These are phyloP conservation scores for Adiantum capillusveneris DNA, from an alignment of 75 land plant species.

Conservation along the genomic window DNA sequence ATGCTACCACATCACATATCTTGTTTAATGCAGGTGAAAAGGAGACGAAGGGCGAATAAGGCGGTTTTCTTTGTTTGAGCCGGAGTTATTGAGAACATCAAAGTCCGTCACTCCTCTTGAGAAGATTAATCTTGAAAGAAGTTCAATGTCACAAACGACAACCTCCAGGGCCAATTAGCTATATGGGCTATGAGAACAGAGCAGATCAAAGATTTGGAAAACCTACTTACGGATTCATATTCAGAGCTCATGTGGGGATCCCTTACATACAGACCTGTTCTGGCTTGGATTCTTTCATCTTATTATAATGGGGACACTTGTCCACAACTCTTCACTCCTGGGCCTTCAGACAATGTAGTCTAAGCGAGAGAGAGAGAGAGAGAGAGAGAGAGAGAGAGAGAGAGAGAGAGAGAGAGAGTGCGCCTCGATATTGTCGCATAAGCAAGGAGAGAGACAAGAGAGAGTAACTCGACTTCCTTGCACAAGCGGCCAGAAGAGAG, in stretches of 20 bases:
- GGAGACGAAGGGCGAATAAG: background rate
- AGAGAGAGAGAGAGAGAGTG: too few relatives aligned
- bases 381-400: too few relatives aligned
- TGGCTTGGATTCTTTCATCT: conserved; percentile 53
- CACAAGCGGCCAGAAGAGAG: too few relatives aligned
- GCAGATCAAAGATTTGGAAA: conserved; percentile 37
- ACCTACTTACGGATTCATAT: conserved; percentile 72
- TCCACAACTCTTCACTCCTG: too few relatives aligned
- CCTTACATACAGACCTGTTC: conserved; percentile 33
- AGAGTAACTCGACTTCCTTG: too few relatives aligned
- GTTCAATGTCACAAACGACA: background rate
- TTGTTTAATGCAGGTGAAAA: too few relatives aligned
- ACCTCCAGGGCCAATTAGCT: conserved; percentile 26
- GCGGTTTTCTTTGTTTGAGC: background rate
- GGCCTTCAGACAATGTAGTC: too few relatives aligned
- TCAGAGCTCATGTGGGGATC: conserved; percentile 64
- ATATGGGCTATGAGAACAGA: conserved; percentile 42
- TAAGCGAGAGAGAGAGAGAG: too few relatives aligned
- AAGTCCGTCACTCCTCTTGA: background rate
- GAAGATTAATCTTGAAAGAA: background rate
- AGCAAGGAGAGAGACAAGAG: too few relatives aligned
- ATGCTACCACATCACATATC: too few relatives aligned
- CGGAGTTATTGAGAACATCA: background rate
- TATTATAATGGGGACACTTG: too few relatives aligned
- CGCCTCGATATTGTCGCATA: too few relatives aligned